Evolutionary conservation across 306 rosid species (phyloP).

Genomic region (Hylodesmum podocarpum): DNA sequence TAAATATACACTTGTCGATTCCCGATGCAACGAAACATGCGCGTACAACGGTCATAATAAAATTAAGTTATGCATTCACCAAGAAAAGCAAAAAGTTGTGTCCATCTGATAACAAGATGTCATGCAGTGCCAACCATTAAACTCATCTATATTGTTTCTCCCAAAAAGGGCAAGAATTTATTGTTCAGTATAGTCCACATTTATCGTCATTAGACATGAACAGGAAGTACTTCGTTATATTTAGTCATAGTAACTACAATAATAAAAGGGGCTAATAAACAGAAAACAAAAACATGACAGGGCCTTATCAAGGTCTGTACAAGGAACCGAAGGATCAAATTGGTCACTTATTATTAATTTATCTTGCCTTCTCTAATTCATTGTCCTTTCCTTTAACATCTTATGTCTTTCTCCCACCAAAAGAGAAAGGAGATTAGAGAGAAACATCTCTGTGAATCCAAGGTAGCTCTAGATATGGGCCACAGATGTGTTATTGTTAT

Average conservation of each 20-base stretch:
- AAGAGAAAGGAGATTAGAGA: neutral
- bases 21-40: too few relatives aligned
- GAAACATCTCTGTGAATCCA: conserved; percentile 20
- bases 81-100: neutral
- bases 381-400: neutral
- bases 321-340: conserved; percentile 38
- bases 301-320: conserved; percentile 51
- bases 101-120: neutral
- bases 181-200: conserved; percentile 3
- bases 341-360: conserved; percentile 40
- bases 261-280: conserved; percentile 21
- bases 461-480: conserved; percentile 34
- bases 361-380: conserved; percentile 27
- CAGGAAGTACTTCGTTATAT: conserved; percentile 32
- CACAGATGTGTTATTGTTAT: conserved; percentile 13
- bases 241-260: conserved; percentile 38
- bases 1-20: too few relatives aligned
- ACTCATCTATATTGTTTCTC: conserved; percentile 21
- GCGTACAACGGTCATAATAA: conserved; percentile 11
- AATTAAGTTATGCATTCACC: neutral
- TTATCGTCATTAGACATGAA: conserved; percentile 17
- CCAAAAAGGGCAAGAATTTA: neutral
- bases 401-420: neutral
- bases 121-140: neutral
- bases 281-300: conserved; percentile 35